Conservation (phyloP, 2,329 filamentous ascomycete species). For the Pestalotiopsis sp. region DNA sequence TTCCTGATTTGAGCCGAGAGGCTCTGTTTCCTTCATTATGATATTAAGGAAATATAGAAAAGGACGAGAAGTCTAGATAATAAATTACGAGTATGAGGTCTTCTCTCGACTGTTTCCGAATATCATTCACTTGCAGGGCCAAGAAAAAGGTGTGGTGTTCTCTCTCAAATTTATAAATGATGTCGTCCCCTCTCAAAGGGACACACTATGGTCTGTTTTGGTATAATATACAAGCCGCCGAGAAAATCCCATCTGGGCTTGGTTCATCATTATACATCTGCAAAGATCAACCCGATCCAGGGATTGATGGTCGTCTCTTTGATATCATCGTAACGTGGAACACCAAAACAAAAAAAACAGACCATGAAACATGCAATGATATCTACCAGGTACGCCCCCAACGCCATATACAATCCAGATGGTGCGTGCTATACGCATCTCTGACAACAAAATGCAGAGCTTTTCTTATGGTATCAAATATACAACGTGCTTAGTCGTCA, state of each 20-base stretch:
- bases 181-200: neutral
- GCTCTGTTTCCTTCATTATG: too few relatives aligned
- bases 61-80: too few relatives aligned
- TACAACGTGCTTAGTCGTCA: neutral
- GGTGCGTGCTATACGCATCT: neutral
- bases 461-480: neutral
- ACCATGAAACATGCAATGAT: neutral
- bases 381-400: conserved; percentile 7
- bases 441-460: neutral
- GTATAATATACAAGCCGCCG: neutral
- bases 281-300: neutral
- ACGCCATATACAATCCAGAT: neutral
- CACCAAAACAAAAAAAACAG: neutral
- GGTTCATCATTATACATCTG: conserved; percentile 1
- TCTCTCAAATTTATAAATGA: neutral
- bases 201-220: neutral
- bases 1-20: too few relatives aligned
- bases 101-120: too few relatives aligned
- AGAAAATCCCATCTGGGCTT: neutral
- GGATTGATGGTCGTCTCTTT: neutral
- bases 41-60: too few relatives aligned
- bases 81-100: too few relatives aligned
- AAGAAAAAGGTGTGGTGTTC: neutral
- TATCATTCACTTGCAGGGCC: too few relatives aligned
- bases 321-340: neutral